Evolutionary conservation across 768 basidiomycete genomes (phyloP).

Genomic region (Termitomyces eurrhizus): DNA sequence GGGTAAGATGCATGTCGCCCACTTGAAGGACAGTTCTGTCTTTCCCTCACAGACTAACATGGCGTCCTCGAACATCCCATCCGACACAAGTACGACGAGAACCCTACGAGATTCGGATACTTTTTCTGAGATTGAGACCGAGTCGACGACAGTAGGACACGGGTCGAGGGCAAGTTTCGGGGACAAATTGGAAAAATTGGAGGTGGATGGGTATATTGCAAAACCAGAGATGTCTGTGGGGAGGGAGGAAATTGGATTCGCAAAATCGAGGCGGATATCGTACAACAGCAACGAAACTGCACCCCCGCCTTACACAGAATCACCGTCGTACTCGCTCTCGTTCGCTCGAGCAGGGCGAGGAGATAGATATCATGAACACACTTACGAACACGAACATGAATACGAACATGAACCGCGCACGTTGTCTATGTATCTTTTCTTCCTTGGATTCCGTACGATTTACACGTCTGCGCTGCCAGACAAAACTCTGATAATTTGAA

Average conservation of each 20-base stretch:
- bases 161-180: background rate
- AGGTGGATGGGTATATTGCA: background rate
- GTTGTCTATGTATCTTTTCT: conserved; percentile 11
- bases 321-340: background rate
- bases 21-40: background rate
- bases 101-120: background rate
- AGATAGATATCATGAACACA: background rate
- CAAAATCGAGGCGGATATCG: background rate
- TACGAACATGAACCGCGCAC: conserved; percentile 4
- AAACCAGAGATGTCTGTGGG: background rate
- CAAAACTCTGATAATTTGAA: background rate
- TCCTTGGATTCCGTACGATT: conserved; percentile 14
- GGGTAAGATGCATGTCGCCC: background rate
- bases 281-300: background rate
- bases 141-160: background rate
- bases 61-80: background rate
- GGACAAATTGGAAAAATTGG: background rate
- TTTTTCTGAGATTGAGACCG: background rate
- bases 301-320: background rate
- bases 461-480: background rate
- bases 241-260: background rate
- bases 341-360: background rate
- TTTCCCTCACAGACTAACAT: background rate
- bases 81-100: background rate
- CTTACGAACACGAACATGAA: background rate